phyloP scores from a whole-genome alignment of 805 yeast genomes.

The Candida ponderosae region DNA sequence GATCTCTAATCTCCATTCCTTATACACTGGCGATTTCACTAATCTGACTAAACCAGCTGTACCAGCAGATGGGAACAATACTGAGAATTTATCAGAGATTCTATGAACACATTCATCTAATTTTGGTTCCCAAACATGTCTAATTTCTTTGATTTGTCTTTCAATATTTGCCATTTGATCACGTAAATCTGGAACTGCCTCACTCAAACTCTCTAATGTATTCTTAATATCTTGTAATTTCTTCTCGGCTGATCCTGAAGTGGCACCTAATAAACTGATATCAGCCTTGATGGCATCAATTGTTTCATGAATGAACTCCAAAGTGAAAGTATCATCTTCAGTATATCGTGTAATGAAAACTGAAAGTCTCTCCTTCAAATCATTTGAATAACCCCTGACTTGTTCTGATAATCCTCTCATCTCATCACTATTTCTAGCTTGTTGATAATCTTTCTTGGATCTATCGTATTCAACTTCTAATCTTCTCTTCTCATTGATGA shows the following conservation, averaged over 20 bases:
- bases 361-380: conserved; percentile 29
- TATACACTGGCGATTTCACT: conserved; percentile 41
- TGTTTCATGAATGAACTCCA: conserved; percentile 27
- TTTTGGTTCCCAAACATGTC: conserved; percentile 52
- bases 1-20: conserved; percentile 80
- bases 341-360: conserved; percentile 32
- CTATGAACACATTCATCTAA: conserved; percentile 41
- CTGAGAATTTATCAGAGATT: conserved; percentile 59
- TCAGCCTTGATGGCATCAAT: conserved; percentile 42
- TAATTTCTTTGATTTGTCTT: conserved; percentile 29
- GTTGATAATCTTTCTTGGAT: conserved; percentile 20
- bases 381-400: conserved; percentile 29
- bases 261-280: conserved; percentile 24
- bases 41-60: conserved; percentile 78
- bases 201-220: conserved; percentile 15
- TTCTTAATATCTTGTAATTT: conserved; percentile 22
- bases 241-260: conserved; percentile 29
- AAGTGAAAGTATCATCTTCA: conserved; percentile 27
- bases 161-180: conserved; percentile 21
- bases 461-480: conserved; percentile 19
- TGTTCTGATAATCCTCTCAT: conserved; percentile 18
- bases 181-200: conserved; percentile 15
- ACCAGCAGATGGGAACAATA: conserved; percentile 65
- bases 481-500: conserved; percentile 21
- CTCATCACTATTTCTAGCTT: conserved; percentile 15